phyloP scores from a whole-genome alignment of 2,329 filamentous ascomycete species.

The Xylariales sp. region DNA sequence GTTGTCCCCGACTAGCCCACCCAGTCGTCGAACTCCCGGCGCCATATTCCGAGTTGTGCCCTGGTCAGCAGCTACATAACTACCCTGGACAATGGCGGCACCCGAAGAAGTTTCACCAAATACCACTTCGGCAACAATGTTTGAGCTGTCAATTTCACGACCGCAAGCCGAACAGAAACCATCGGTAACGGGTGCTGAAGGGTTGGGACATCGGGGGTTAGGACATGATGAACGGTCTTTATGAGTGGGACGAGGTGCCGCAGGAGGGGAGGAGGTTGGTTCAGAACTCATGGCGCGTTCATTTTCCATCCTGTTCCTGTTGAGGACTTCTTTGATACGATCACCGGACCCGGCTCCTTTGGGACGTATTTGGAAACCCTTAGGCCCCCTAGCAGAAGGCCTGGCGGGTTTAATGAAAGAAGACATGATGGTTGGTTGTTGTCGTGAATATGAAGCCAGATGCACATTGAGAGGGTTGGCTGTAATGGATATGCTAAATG shows the following conservation, averaged over 20 bases:
- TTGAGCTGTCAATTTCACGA: constrained; percentile 83
- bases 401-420: constrained; percentile 59
- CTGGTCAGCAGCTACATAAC: constrained; percentile 86
- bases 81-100: constrained; percentile 90
- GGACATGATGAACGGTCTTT: constrained; percentile 57
- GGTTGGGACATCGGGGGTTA: constrained; percentile 70
- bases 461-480: constrained; percentile 9
- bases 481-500: constrained; percentile 1
- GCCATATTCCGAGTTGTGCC: constrained; percentile 78
- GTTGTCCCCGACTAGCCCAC: constrained; percentile 65
- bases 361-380: constrained; percentile 56
- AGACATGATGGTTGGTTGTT: constrained; percentile 56
- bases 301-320: constrained; percentile 45
- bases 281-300: constrained; percentile 43
- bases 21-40: constrained; percentile 70
- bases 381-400: constrained; percentile 39
- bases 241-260: constrained; percentile 38
- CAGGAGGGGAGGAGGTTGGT: constrained; percentile 37
- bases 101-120: constrained; percentile 90
- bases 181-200: constrained; percentile 66
- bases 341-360: constrained; percentile 60
- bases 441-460: constrained; percentile 4
- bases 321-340: constrained; percentile 60
- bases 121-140: constrained; percentile 90
- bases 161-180: constrained; percentile 86